Conservation (phyloP, 257 asterid genomes). For the Forsythia viridissima region DNA sequence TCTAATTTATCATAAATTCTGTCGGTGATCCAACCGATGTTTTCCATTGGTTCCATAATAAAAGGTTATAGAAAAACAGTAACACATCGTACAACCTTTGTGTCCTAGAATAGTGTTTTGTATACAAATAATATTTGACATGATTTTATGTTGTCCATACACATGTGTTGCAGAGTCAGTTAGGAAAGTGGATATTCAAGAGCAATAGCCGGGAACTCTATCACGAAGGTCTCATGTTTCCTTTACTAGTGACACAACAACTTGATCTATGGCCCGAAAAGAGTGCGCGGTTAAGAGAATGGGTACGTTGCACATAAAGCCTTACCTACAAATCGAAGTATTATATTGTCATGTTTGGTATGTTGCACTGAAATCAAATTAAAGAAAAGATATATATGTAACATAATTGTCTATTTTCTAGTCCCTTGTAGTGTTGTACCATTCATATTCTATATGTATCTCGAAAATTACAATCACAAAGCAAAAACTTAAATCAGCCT, state of each 20-base stretch:
- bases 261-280: slow-evolving; percentile 79
- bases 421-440: too few relatives aligned
- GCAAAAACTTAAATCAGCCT: not conserved
- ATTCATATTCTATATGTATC: too few relatives aligned
- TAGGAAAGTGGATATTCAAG: slow-evolving; percentile 75
- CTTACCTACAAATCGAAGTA: not conserved
- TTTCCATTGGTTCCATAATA: too few relatives aligned
- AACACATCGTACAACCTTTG: too few relatives aligned
- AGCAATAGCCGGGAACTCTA: slow-evolving; percentile 63
- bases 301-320: slow-evolving; percentile 42
- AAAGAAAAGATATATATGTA: not conserved
- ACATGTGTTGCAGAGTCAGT: slow-evolving; percentile 42
- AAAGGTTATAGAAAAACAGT: too few relatives aligned
- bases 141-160: not conserved
- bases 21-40: too few relatives aligned
- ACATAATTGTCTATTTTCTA: too few relatives aligned
- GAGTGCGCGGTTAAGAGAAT: slow-evolving; percentile 45
- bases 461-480: too few relatives aligned
- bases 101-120: too few relatives aligned
- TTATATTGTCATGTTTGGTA: not conserved
- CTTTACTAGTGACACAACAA: slow-evolving; percentile 65
- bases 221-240: slow-evolving; percentile 74
- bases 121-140: too few relatives aligned
- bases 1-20: too few relatives aligned
- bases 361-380: too few relatives aligned